These are phyloP conservation scores for Yamadazyma insecticola DNA, from an alignment of 805 yeast genomes.

Conservation along the genomic window DNA sequence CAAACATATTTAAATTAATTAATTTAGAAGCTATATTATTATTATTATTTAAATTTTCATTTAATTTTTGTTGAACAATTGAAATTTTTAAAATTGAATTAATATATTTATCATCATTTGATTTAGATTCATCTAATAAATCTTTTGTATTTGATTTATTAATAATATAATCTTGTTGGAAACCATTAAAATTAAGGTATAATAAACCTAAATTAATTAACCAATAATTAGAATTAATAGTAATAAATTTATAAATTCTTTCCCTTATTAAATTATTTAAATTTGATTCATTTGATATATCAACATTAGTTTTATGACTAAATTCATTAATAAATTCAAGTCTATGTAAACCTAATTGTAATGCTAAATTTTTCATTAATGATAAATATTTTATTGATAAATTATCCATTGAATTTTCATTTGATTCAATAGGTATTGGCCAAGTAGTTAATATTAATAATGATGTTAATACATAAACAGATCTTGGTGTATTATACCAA, in stretches of 20 bases:
- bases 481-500: constrained; percentile 43
- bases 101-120: constrained; percentile 17
- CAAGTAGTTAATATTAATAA: constrained; percentile 41
- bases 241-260: constrained; percentile 38
- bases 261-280: constrained; percentile 33
- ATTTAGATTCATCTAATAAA: constrained; percentile 9
- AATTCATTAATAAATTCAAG: constrained; percentile 38
- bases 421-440: constrained; percentile 33
- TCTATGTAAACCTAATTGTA: constrained; percentile 41
- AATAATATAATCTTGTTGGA: constrained; percentile 33
- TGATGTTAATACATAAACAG: constrained; percentile 34
- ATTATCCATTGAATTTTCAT: constrained; percentile 24
- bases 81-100: constrained; percentile 27
- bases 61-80: constrained; percentile 34
- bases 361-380: constrained; percentile 33
- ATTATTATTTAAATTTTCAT: constrained; percentile 30
- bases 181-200: constrained; percentile 23
- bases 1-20: constrained; percentile 40
- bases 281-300: constrained; percentile 21
- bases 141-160: constrained; percentile 25
- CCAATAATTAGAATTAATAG: constrained; percentile 42
- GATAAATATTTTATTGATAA: constrained; percentile 33
- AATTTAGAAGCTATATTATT: constrained; percentile 21
- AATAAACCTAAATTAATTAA: constrained; percentile 35
- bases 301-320: constrained; percentile 28